Conservation (phyloP, 257 asterid genomes). For the Lycium barbarum region DNA sequence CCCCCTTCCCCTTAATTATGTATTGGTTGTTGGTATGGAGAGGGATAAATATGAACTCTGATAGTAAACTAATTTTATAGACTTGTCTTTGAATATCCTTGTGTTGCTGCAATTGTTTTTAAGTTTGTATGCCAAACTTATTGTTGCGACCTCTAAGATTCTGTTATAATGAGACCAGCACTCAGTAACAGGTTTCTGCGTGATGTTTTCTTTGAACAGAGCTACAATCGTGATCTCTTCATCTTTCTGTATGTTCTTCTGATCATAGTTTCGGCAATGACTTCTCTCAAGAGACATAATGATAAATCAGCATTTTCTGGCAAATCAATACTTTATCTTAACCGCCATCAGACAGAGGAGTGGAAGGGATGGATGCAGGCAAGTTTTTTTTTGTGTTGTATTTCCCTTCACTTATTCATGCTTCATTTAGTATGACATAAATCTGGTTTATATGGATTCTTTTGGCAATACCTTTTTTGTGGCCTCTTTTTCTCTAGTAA, state of each 20-base stretch:
- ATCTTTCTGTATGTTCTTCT: slow-evolving; percentile 81
- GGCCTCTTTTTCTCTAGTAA: background rate
- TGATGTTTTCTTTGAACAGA: slow-evolving; percentile 61
- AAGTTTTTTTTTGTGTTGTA: slow-evolving; percentile 38
- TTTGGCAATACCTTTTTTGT: background rate
- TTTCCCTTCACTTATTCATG: background rate
- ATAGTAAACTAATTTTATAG: background rate
- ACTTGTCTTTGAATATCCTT: background rate
- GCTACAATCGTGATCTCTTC: slow-evolving; percentile 93
- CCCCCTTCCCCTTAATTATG: background rate
- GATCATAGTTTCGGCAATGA: slow-evolving; percentile 78
- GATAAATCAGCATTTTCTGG: slow-evolving; percentile 93
- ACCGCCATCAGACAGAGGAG: slow-evolving; percentile 96
- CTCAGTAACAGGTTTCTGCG: slow-evolving; percentile 35
- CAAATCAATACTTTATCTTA: slow-evolving; percentile 81
- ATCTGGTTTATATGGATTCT: background rate
- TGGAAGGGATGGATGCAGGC: slow-evolving; percentile 99
- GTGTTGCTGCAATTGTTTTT: background rate
- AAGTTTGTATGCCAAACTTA: background rate
- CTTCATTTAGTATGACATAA: slow-evolving; percentile 3
- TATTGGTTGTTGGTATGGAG: background rate
- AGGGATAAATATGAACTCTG: background rate
- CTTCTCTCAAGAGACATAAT: slow-evolving; percentile 85
- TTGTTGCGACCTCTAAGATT: background rate
- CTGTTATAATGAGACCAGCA: slow-evolving; percentile 19